Percentiles rank a stretch among this genome's conserved stretches.
Evolutionary conservation across 768 basidiomycete species (phyloP).

Genomic region (Lactarius indigo): DNA sequence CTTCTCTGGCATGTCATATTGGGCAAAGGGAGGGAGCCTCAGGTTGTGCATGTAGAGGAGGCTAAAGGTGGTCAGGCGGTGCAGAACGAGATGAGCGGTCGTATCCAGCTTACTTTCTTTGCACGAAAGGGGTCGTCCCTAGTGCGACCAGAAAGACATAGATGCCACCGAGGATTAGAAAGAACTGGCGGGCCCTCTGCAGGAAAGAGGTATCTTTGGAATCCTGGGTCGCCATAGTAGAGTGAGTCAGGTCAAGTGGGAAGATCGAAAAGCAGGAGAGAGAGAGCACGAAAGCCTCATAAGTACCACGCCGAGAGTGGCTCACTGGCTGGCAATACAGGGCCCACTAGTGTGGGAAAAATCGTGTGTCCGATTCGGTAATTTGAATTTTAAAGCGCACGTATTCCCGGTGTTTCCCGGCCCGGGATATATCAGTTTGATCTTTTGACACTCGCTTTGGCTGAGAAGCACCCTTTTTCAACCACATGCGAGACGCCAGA

Average conservation of each 20-base stretch:
- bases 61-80: conserved; percentile 34
- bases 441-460: neutral
- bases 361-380: neutral
- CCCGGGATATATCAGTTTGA: neutral
- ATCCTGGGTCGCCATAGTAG: neutral
- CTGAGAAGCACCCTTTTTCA: neutral
- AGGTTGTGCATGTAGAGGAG: conserved; percentile 64
- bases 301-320: neutral
- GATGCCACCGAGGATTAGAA: conserved; percentile 44
- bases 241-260: neutral
- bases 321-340: neutral
- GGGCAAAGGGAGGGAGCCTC: conserved; percentile 56
- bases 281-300: neutral
- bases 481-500: neutral
- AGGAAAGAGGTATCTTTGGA: conserved; percentile 19
- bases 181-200: conserved; percentile 29
- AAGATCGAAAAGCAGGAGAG: neutral
- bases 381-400: neutral
- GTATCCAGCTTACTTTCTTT: conserved; percentile 57
- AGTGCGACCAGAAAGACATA: conserved; percentile 51
- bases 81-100: neutral
- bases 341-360: neutral
- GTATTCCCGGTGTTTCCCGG: neutral
- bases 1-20: conserved; percentile 65
- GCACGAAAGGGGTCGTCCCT: conserved; percentile 58